Evolutionary conservation across 2,329 filamentous ascomycete genomes (phyloP), one percentile per base, ranked within the genome.

Genomic region (Raffaelea deltoideospora): DNA sequence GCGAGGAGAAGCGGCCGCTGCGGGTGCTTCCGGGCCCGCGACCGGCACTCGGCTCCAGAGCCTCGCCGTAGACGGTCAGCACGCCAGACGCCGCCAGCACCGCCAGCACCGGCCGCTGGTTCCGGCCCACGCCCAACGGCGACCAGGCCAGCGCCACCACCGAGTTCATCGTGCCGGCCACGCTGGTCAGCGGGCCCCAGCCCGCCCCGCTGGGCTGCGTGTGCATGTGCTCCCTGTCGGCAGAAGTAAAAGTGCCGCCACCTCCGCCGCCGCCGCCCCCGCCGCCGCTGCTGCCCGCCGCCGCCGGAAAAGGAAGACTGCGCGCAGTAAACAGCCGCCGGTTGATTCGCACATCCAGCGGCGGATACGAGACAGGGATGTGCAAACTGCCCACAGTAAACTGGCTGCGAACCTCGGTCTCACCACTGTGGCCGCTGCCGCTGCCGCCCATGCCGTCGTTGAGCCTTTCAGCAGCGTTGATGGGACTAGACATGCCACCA

Each of bases 101-200:
- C 13, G 56, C 60, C 24, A 76, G 53, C 5, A 72, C 60, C 1
- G 69, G 61, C 1, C 71, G 59, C 8, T 60, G 49, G 45, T 72
- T 71, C 29, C 61, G 59, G 2, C 71, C 70, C n/a, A 76, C 50
- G 2, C 66, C 67, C n/a, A 53, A 53, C 0, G 70, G 69, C n/a
- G 69, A 74, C 71, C 71, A 76, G 33, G 60, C 64, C 17, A 74
- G 43, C 9, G 57, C 52, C 13, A 72, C 59, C 14, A 69, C 60
- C 44, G 75, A 69, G 42, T 69, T 72, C 45, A 75, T 56, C 4
- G 65, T 63, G 33, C 58, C 58, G 4, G 67, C 69, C 3, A 60
- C 57, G 14, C 60, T 60, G 0, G 65, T 65, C 27, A 71, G 58
- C 2, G 57, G 44, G 3, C 63, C 63, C 5, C 46, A 49, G 0